Percentiles rank a stretch among this genome's conserved stretches.
phyloP scores from a whole-genome alignment of 176 grass and related monocot species.

The Triticum urartu region DNA sequence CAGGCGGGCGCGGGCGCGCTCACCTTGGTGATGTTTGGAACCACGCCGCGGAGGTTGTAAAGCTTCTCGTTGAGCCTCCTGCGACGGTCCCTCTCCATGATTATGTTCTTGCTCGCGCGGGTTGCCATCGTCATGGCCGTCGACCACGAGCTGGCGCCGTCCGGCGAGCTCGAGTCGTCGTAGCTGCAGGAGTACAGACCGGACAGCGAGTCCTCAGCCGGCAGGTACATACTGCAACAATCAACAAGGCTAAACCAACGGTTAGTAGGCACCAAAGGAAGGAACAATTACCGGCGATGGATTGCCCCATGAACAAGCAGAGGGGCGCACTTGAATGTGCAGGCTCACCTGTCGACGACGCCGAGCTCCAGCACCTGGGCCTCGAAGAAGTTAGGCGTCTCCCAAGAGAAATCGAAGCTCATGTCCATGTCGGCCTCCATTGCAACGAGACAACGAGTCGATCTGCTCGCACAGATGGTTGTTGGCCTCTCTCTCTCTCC shows the following conservation, averaged over 20 bases:
- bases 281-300: neutral
- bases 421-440: conserved; percentile 34
- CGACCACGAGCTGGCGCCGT: conserved; percentile 20
- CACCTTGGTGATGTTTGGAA: conserved; percentile 68
- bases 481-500: neutral
- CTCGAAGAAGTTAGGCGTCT: conserved; percentile 22
- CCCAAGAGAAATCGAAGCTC: conserved; percentile 37
- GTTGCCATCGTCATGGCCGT: neutral
- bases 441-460: neutral
- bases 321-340: neutral
- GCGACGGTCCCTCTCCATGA: conserved; percentile 46
- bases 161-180: conserved; percentile 47
- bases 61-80: conserved; percentile 64
- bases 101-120: conserved; percentile 30
- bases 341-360: conserved; percentile 18
- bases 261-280: neutral
- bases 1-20: neutral
- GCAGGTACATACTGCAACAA: conserved; percentile 15
- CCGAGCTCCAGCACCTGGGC: conserved; percentile 25
- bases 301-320: neutral
- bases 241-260: neutral
- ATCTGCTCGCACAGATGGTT: neutral
- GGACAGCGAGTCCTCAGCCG: conserved; percentile 30
- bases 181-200: neutral
- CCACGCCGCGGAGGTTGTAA: conserved; percentile 48